These are phyloP conservation scores for Cladosporium sp. DNA, from an alignment of 2,329 filamentous ascomycete species.

Conservation along the genomic window DNA sequence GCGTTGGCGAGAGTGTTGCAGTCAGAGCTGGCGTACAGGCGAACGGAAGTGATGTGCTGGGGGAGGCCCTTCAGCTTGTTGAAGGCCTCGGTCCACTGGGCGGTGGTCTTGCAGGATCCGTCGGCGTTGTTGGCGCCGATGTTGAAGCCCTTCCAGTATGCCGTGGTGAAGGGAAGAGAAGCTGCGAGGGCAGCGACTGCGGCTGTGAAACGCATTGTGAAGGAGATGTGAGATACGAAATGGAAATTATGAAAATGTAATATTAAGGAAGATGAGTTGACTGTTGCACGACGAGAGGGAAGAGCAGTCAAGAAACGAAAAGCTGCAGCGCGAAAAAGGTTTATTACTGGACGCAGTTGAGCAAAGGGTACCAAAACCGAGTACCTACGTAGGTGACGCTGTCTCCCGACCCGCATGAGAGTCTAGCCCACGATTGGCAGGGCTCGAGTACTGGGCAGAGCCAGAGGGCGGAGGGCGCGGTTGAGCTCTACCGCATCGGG, in stretches of 20 bases:
- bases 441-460: neutral
- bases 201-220: conserved; percentile 24
- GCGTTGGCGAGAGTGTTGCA: conserved; percentile 45
- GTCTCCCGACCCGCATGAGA: conserved; percentile 1
- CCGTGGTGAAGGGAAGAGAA: conserved; percentile 26
- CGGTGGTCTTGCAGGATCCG: conserved; percentile 35
- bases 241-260: neutral
- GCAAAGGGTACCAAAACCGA: no score
- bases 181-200: conserved; percentile 28
- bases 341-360: neutral
- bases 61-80: conserved; percentile 37
- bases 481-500: conserved; percentile 5
- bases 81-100: conserved; percentile 33
- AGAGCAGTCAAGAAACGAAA: neutral
- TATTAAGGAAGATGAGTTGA: neutral
- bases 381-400: no score
- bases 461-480: neutral
- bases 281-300: neutral
- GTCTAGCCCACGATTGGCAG: neutral
- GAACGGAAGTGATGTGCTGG: conserved; percentile 52
- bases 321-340: neutral
- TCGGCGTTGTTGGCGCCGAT: conserved; percentile 34
- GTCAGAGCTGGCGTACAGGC: conserved; percentile 59
- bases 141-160: conserved; percentile 41
- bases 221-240: neutral